Base-by-base conservation (phyloP, 1,284 basidiomycete species). In the Cryptococcus sp. region DNA sequence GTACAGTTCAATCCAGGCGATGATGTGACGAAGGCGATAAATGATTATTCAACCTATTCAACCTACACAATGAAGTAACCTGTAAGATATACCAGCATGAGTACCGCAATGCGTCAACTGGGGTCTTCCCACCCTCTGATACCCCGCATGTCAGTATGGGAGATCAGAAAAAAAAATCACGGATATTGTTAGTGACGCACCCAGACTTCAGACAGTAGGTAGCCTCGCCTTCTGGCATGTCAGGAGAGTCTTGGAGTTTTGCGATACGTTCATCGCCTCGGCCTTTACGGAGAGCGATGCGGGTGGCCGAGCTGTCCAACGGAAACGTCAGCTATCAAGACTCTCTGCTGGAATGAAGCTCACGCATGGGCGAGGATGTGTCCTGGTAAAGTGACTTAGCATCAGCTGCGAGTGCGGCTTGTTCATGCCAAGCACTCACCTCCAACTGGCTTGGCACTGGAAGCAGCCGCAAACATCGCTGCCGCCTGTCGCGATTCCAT, bases 261-360 rank as follows among this genome's bases (percentile, higher is more conserved):
- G 91, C 91, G 33, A 95, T 90, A 56, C 92, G 87, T 78, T 96
- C 92, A 72, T 95, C 92, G 4, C 89, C 92, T 46, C 91, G 86
- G 62, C 92, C 91, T 88, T 78, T 78, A 48, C 74, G 65, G n/a
- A 76, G 66, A 56, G 70, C 62, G 44, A 76, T 72, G 18, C 73
- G 72, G 15, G 72, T 73, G 0, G 73, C 72, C 33, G 70, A 73
- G 16, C 70, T 71, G 51, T 50, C 39, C 37, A 51, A 38, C 16
- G 40, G 28, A 4, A 33, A 9, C 7, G 36, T 49, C 33, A 33
- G 5, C 18, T 35, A 43, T 35, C 43, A 46, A 36, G 28, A 16
- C 16, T 39, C 9, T 15, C 6, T 12, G 37, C n/a, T 28, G 37
- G 21, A 28, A 2, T 20, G 4, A 15, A 33, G 5, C 69, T 61